A percentile compares a stretch with the other conserved stretches of the same genome.
phyloP scores from a whole-genome alignment of 805 yeast species.

The Pichia pseudocactophila region DNA sequence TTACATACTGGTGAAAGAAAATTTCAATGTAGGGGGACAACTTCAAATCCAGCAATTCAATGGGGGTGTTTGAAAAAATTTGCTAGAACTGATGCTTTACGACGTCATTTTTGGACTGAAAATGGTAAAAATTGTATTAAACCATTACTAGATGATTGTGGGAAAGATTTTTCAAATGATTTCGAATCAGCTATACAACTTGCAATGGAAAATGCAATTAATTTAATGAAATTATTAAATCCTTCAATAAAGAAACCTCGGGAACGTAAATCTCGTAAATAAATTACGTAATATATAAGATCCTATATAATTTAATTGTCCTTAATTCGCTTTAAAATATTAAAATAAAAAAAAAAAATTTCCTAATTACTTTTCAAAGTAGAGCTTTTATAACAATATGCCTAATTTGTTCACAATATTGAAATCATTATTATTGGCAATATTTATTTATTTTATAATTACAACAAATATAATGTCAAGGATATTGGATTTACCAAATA shows the following conservation, averaged over 20 bases:
- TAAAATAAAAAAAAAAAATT: too few species aligned
- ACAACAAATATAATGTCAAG: background rate
- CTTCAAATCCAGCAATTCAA: slow-evolving; percentile 37
- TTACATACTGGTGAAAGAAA: slow-evolving; percentile 70
- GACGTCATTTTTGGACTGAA: slow-evolving; percentile 73
- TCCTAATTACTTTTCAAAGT: too few species aligned
- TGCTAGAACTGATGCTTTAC: slow-evolving; percentile 72
- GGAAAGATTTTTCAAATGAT: slow-evolving; percentile 1
- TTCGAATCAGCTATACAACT: slow-evolving; percentile 10
- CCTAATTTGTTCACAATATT: background rate
- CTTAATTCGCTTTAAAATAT: too few species aligned
- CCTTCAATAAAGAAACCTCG: background rate
- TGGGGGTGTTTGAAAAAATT: slow-evolving; percentile 83
- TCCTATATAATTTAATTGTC: too few species aligned
- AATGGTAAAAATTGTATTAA: slow-evolving; percentile 66
- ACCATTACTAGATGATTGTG: slow-evolving; percentile 37
- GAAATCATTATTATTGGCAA: background rate
- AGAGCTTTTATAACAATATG: background rate
- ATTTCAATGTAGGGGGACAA: slow-evolving; percentile 57
- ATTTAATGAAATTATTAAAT: background rate
- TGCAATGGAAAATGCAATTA: slow-evolving; percentile 11
- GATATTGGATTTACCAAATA: slow-evolving; percentile 9
- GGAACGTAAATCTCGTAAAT: background rate
- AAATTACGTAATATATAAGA: too few species aligned
- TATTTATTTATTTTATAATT: slow-evolving; percentile 3